Evolutionary conservation across 192 early-diverging fungal species (phyloP).

Genomic region (Rhizophagus sp.): DNA sequence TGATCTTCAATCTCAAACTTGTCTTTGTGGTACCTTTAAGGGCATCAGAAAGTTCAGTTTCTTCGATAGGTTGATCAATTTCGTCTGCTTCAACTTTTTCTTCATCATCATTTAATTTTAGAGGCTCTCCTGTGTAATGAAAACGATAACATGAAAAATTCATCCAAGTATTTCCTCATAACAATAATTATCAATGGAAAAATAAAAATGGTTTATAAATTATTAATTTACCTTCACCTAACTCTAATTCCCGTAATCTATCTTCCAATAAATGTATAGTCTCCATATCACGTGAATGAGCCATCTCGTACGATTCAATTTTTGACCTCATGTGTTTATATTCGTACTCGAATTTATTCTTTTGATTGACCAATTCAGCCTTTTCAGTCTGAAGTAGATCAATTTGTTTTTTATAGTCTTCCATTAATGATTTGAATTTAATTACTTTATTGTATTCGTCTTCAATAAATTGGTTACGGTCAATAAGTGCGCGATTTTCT

Average conservation of each 20-base stretch:
- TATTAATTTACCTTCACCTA: conserved; percentile 49
- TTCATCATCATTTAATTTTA: conserved; percentile 39
- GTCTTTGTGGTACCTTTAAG: conserved; percentile 41
- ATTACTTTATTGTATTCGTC: conserved; percentile 85
- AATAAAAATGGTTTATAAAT: conserved; percentile 30
- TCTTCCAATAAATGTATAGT: conserved; percentile 80
- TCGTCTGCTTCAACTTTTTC: conserved; percentile 31
- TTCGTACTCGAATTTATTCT: conserved; percentile 72
- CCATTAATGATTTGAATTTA: conserved; percentile 79
- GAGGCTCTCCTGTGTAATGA: conserved; percentile 35
- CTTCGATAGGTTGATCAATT: conserved; percentile 33
- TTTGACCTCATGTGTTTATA: conserved; percentile 60
- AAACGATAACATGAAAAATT: conserved; percentile 33
- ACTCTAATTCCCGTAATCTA: conserved; percentile 77
- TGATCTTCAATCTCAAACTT: conserved; percentile 50
- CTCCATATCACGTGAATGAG: conserved; percentile 70
- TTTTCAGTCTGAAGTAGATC: conserved; percentile 72
- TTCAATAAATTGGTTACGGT: conserved; percentile 76
- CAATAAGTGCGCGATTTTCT: conserved; percentile 66
- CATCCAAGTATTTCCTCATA: conserved; percentile 39
- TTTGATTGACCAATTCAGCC: conserved; percentile 64
- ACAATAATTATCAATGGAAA: conserved; percentile 32
- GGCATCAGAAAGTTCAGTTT: conserved; percentile 31
- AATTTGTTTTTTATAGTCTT: conserved; percentile 86
- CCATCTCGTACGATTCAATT: conserved; percentile 62